Base-by-base conservation (phyloP, 2,329 filamentous ascomycete genomes). In the Colletotrichum sansevieriae region DNA sequence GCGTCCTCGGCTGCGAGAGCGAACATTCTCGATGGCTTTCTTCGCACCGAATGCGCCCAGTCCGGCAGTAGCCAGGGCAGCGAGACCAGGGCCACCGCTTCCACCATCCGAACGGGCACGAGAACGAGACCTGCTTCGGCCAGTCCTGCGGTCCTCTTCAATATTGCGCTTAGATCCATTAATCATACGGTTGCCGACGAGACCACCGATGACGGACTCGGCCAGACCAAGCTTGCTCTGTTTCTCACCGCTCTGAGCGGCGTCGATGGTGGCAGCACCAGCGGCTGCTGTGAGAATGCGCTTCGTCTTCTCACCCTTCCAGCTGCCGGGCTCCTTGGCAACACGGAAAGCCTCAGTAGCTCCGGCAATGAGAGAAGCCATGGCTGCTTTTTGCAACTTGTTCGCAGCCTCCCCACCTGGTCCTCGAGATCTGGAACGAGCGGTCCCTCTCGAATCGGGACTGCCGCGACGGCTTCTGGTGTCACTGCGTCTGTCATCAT, bases 271-370 rank as follows among this genome's bases (percentile, higher is more conserved):
- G 73, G 93, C 95, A 68, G 95, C 94, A 80, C 93, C 92, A 29
- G 88, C 87, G 29, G 95, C 95, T 55, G 94, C 95, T 22, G 95
- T 98, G 56, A 97, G 87, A 69, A 98, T 89, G 60, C 95, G 93
- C 83, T 94, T 96, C 72, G 94, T 93, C 82, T 98, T 98, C 71
- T 93, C 92, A 43, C 95, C 95, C 71, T 91, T 92, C 94, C 95
- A 98, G 49, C 91, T 88, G 63, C 95, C 95, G 2, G 94, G 92
- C 71, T 96, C 92, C 75, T 95, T 97, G 77, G 95, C 91, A 65
- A 94, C 91, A 70, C 93, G 91, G 85, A 97, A 97, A 47, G 95
- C 95, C 80, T 98, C 95, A 63, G 94, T 92, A 46, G 95, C 95
- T 74, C 94, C 95, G 35, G 95, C 95, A 54, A 97, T 88, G 44